Percentiles rank a stretch among this genome's conserved stretches.
Evolutionary conservation across 768 basidiomycete species (phyloP).

Genomic region (Boletellus sp.): DNA sequence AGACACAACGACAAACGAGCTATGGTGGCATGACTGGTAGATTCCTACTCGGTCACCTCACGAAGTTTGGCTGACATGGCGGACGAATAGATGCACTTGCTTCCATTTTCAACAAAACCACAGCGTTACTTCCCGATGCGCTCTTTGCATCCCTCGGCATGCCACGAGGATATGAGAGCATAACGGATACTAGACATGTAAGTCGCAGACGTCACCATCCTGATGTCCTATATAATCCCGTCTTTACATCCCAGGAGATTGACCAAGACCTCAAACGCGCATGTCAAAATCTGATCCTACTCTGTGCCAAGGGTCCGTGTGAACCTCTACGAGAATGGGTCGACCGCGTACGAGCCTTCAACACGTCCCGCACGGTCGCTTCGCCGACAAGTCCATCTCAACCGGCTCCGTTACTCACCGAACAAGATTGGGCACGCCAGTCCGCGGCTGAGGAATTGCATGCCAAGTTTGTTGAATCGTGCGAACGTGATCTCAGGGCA

Average conservation of each 20-base stretch:
- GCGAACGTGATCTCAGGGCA: conserved; percentile 53
- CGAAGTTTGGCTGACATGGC: conserved; percentile 1
- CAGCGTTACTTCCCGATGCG: conserved; percentile 55
- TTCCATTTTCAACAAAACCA: conserved; percentile 32
- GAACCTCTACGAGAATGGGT: conserved; percentile 63
- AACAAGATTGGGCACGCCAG: conserved; percentile 51
- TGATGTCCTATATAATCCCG: neutral
- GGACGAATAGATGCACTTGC: conserved; percentile 27
- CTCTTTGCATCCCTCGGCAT: conserved; percentile 70
- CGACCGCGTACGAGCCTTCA: conserved; percentile 42
- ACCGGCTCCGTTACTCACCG: conserved; percentile 26
- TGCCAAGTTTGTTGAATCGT: conserved; percentile 49
- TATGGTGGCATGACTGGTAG: conserved; percentile 59
- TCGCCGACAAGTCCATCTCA: conserved; percentile 16
- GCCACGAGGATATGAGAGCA: conserved; percentile 55
- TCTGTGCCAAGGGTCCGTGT: conserved; percentile 55
- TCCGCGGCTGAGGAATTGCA: conserved; percentile 48
- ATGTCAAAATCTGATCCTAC: conserved; percentile 79
- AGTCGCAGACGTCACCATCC: conserved; percentile 12
- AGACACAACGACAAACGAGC: conserved; percentile 40
- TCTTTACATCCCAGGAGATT: conserved; percentile 54
- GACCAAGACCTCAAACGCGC: conserved; percentile 80
- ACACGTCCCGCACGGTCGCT: conserved; percentile 18
- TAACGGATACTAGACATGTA: conserved; percentile 72
- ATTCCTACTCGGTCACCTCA: neutral